phyloP scores from a whole-genome alignment of 2,329 filamentous ascomycete genomes.

The Alternaria sp. region DNA sequence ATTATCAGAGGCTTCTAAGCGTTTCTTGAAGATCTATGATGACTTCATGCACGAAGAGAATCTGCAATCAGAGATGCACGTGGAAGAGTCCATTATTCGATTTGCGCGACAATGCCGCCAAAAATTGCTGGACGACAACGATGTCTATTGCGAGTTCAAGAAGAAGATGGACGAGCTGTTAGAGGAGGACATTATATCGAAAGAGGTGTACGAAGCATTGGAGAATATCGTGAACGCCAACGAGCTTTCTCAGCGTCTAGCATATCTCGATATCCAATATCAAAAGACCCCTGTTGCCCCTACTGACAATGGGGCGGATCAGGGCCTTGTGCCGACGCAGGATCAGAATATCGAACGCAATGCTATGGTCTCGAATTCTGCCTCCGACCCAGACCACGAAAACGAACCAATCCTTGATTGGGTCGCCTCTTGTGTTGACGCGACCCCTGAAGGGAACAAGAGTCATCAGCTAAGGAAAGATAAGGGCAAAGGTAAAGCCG shows the following conservation, averaged over 20 bases:
- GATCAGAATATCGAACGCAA: background rate
- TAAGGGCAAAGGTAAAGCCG: slow-evolving; percentile 20
- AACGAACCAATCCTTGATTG: background rate
- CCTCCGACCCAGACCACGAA: background rate
- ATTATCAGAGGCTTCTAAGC: slow-evolving; percentile 26
- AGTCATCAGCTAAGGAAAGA: background rate
- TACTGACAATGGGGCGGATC: background rate
- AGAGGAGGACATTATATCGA: slow-evolving; percentile 38
- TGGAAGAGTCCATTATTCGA: slow-evolving; percentile 51
- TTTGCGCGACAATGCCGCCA: slow-evolving; percentile 43
- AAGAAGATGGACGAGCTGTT: slow-evolving; percentile 45
- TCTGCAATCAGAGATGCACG: slow-evolving; percentile 43
- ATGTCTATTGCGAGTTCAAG: slow-evolving; percentile 31
- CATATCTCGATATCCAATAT: slow-evolving; percentile 5
- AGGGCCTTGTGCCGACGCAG: background rate
- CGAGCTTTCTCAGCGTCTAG: slow-evolving; percentile 10
- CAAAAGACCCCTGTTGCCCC: background rate
- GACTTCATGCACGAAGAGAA: slow-evolving; percentile 49
- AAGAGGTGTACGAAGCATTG: slow-evolving; percentile 30
- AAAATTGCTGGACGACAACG: slow-evolving; percentile 28
- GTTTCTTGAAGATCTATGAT: slow-evolving; percentile 51
- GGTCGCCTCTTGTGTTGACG: background rate
- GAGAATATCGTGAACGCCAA: slow-evolving; percentile 13
- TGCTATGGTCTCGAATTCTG: background rate
- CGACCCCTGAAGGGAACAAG: background rate